A percentile compares a stretch with the other conserved stretches of the same genome.
These are phyloP conservation scores for Biscutella auriculata DNA, from an alignment of 441 rosid species.

Conservation along the genomic window DNA sequence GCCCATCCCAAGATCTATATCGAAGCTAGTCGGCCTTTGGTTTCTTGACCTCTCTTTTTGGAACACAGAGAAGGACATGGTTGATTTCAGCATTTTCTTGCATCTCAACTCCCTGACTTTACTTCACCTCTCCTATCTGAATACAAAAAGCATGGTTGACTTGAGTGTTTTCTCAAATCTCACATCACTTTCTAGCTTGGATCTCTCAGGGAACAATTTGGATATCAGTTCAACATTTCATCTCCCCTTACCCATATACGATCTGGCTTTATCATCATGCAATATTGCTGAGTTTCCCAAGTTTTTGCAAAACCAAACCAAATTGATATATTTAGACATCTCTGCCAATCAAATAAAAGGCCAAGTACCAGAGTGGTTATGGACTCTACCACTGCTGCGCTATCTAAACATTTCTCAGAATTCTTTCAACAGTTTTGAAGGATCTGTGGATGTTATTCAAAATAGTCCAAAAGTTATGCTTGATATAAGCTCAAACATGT, in stretches of 20 bases:
- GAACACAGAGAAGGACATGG: background rate
- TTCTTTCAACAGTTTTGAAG: background rate
- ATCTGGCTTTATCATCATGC: background rate
- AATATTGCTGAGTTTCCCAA: slow-evolving; percentile 5
- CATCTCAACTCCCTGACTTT: no score
- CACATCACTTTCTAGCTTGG: background rate
- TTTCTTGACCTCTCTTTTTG: background rate
- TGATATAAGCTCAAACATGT: slow-evolving; percentile 8
- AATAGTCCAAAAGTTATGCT: background rate
- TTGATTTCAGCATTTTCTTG: background rate
- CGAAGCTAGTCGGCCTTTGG: background rate
- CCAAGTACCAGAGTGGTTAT: slow-evolving; percentile 8
- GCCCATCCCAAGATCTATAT: slow-evolving; percentile 6
- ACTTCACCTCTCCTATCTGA: no score
- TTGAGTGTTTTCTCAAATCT: slow-evolving; percentile 1
- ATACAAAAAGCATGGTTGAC: no score
- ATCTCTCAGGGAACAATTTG: background rate
- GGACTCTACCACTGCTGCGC: background rate
- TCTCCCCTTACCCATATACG: background rate
- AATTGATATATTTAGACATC: background rate
- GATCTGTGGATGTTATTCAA: background rate
- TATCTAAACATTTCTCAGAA: slow-evolving; percentile 2
- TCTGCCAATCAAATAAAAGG: slow-evolving; percentile 10
- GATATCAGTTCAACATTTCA: background rate
- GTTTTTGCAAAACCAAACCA: background rate